Evolutionary conservation across 2,329 filamentous ascomycete species (phyloP).

Genomic region (Talaromyces amestolkiae): DNA sequence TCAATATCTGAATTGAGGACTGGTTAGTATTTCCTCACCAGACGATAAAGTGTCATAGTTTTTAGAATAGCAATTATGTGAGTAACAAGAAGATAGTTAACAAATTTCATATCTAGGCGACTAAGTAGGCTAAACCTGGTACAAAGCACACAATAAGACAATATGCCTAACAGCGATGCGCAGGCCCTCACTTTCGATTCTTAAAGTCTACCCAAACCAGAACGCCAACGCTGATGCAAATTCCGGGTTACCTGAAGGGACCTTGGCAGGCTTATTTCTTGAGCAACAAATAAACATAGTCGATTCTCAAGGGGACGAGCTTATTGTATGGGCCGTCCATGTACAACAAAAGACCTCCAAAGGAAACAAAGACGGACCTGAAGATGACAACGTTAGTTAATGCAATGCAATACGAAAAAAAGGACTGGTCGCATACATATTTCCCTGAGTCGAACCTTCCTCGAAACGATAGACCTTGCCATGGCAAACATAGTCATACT

Average conservation of each 20-base stretch:
- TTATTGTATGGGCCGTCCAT: slow-evolving; percentile 95
- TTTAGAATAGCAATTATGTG: too few relatives aligned
- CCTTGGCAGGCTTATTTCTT: slow-evolving; percentile 66
- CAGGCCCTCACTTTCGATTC: neutral
- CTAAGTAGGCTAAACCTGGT: neutral
- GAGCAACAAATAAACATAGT: slow-evolving; percentile 87
- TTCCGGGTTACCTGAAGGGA: slow-evolving; percentile 24
- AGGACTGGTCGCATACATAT: slow-evolving; percentile 64
- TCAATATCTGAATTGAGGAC: too few relatives aligned
- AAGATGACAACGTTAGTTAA: slow-evolving; percentile 1
- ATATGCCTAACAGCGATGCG: neutral
- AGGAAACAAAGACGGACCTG: slow-evolving; percentile 92
- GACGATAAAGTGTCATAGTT: too few relatives aligned
- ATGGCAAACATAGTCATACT: slow-evolving; percentile 53
- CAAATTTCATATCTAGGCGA: neutral
- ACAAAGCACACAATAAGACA: neutral
- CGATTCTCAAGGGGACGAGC: slow-evolving; percentile 84
- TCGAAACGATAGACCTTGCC: slow-evolving; percentile 54
- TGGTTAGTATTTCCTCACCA: too few relatives aligned
- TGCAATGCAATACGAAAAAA: neutral
- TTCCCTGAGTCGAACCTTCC: slow-evolving; percentile 64
- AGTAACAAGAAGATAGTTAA: neutral
- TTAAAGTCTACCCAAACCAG: slow-evolving; percentile 10
- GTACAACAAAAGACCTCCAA: slow-evolving; percentile 85
- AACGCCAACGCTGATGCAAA: slow-evolving; percentile 44